These are phyloP conservation scores for Phaseolus lunatus DNA, from an alignment of 306 rosid species.

Conservation along the genomic window DNA sequence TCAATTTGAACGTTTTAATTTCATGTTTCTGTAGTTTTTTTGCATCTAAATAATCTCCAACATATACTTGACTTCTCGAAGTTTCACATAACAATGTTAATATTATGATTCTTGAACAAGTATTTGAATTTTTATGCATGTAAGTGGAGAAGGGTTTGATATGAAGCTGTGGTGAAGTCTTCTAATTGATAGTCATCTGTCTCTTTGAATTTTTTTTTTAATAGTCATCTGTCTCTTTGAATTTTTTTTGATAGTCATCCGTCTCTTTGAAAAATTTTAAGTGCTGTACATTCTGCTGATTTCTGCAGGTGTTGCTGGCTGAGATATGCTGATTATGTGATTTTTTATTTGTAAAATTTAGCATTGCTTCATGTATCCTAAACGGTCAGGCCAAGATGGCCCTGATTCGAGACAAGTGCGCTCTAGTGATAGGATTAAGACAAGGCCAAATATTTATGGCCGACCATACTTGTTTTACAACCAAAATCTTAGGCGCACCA, in stretches of 20 bases:
- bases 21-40: constrained; percentile 24
- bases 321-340: constrained; percentile 38
- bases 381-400: constrained; percentile 71
- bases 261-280: constrained; percentile 31
- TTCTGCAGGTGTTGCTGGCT: constrained; percentile 48
- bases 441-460: constrained; percentile 63
- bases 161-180: background rate
- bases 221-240: too few relatives aligned
- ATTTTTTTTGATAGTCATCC: too few relatives aligned
- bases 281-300: constrained; percentile 27
- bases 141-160: constrained; percentile 15
- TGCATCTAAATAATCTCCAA: background rate
- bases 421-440: constrained; percentile 76
- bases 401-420: constrained; percentile 66
- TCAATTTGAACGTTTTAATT: background rate
- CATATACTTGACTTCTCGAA: constrained; percentile 13
- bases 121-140: constrained; percentile 11
- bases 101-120: background rate
- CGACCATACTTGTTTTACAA: constrained; percentile 59
- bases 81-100: background rate
- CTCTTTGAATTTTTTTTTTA: too few relatives aligned
- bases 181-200: background rate
- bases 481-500: constrained; percentile 51
- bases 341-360: constrained; percentile 41
- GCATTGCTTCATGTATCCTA: constrained; percentile 66